Base-by-base conservation (phyloP, 2,329 filamentous ascomycete genomes). In the Diaporthe capsici region DNA sequence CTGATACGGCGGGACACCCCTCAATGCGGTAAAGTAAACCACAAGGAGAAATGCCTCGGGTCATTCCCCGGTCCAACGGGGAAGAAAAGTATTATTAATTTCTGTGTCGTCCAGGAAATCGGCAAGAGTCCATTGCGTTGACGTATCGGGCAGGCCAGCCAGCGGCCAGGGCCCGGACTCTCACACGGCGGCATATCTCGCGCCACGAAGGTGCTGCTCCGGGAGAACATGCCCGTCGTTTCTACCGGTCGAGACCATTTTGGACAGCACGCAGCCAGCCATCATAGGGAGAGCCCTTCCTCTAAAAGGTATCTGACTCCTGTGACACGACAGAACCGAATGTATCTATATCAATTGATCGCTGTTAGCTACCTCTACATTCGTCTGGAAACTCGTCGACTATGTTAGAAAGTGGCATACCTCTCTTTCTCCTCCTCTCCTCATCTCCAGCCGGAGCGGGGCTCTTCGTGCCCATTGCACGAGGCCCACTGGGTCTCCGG, bases 381-480 rank as follows among this genome's bases (percentile, higher is more conserved):
- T 17, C 60, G 9, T 37, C 49, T 63, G 28, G 67, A 73, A 9
- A 67, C 34, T 28, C 20, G 71, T 81, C 72, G 44, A 31, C 31
- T 25, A 12, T 20, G 8, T 39, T 39, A 20, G 2, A 53, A 42
- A 68, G 12, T 37, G 42, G 79, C 87, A 81, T 84, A 92, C 90
- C 88, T 87, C 90, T 87, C 85, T 92, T 92, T 57, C 88, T 85
- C 78, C 89, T 84, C 78, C 87, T 85, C 63, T 87, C 83, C 68
- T 82, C 81, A 74, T 81, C 82, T 20, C 82, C 79, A 39, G 65
- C 73, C 73, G 80, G 81, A 17, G 78, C 84, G 0, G 85, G 85
- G 75, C 86, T 88, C 82, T 86, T 90, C 0, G 90, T 90, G 7
- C 90, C 92, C 90, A 92, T 92, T 25, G 90, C 90, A 77, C 90